These are phyloP conservation scores for Scheffersomyces lignosus DNA, from an alignment of 805 yeast genomes.

Conservation along the genomic window DNA sequence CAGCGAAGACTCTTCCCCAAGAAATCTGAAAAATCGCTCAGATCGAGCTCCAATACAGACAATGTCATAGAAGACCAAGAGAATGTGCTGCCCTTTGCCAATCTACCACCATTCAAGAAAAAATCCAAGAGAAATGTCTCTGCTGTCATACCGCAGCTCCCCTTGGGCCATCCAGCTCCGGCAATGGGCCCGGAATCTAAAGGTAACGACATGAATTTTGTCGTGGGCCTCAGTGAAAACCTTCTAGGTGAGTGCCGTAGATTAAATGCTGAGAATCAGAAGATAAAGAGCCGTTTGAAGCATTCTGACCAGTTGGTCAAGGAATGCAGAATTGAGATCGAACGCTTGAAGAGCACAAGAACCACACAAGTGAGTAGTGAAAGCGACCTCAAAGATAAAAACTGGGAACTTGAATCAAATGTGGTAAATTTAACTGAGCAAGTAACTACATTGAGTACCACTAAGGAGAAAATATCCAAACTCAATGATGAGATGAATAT, in stretches of 20 bases:
- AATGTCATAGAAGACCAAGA: conserved; percentile 14
- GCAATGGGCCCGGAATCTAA: conserved; percentile 42
- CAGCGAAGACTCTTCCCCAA: conserved; percentile 37
- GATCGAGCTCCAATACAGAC: conserved; percentile 8
- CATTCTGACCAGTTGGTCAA: conserved; percentile 44
- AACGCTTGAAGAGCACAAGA: conserved; percentile 34
- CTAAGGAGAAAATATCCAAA: conserved; percentile 39
- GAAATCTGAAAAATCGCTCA: conserved; percentile 10
- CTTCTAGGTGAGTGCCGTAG: conserved; percentile 69
- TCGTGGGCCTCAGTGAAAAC: conserved; percentile 73
- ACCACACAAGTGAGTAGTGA: conserved; percentile 42
- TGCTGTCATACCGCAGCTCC: conserved; percentile 8
- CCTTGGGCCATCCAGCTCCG: conserved; percentile 25
- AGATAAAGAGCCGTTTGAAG: conserved; percentile 43
- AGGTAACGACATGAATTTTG: conserved; percentile 67
- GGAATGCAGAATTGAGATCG: conserved; percentile 33
- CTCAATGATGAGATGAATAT: conserved; percentile 32
- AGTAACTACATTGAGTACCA: conserved; percentile 36
- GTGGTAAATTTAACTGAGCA: conserved; percentile 46
- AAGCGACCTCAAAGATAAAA: conserved; percentile 54
- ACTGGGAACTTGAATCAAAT: conserved; percentile 64
- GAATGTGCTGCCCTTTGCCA: conserved; percentile 6
- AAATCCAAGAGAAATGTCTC: conserved; percentile 3
- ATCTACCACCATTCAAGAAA: conserved; percentile 1
- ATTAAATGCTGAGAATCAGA: conserved; percentile 62